These are phyloP conservation scores for Rhodosporidiobolus sp. DNA, from an alignment of 768 basidiomycete genomes.

Conservation along the genomic window DNA sequence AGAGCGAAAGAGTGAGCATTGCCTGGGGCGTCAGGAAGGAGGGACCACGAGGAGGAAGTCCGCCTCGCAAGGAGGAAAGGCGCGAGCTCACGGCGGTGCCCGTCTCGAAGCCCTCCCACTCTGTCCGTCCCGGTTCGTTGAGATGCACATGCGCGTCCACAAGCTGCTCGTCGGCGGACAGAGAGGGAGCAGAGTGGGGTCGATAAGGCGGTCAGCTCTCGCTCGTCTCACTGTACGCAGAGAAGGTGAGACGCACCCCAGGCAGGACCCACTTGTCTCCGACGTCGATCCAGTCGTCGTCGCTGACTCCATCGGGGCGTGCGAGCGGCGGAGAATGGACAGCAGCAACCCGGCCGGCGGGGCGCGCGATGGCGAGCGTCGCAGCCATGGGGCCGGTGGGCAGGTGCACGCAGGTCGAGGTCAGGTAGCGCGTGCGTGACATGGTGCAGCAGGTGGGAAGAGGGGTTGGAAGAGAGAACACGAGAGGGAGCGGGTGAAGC, in stretches of 20 bases:
- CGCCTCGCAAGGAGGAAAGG: not conserved
- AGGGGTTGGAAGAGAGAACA: not conserved
- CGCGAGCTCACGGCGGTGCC: slow-evolving; percentile 37
- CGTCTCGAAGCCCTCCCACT: slow-evolving; percentile 42
- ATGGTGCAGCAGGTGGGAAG: not conserved
- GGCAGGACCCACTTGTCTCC: slow-evolving; percentile 65
- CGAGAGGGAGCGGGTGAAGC: not conserved
- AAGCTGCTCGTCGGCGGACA: slow-evolving; percentile 21
- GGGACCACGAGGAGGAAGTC: too few relatives aligned
- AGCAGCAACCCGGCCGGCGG: slow-evolving; percentile 61
- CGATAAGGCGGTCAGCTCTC: too few relatives aligned
- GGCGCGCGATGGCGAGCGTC: slow-evolving; percentile 60
- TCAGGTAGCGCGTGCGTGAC: not conserved
- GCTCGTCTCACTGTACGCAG: not conserved
- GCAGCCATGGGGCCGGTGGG: slow-evolving; percentile 51
- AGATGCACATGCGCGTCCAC: slow-evolving; percentile 45
- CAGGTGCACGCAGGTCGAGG: not conserved
- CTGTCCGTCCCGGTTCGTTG: slow-evolving; percentile 43
- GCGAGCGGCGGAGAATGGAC: slow-evolving; percentile 48
- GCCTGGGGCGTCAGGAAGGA: rapidly evolving
- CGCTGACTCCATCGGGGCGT: slow-evolving; percentile 39
- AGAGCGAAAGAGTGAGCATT: not conserved
- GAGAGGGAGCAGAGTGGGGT: not conserved
- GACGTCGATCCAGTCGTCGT: slow-evolving; percentile 48
- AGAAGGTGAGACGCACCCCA: slow-evolving; percentile 50